Evolutionary conservation across 1,284 basidiomycete species (phyloP), one percentile per base, ranked within the genome.

Genomic region (Meira nashicola): DNA sequence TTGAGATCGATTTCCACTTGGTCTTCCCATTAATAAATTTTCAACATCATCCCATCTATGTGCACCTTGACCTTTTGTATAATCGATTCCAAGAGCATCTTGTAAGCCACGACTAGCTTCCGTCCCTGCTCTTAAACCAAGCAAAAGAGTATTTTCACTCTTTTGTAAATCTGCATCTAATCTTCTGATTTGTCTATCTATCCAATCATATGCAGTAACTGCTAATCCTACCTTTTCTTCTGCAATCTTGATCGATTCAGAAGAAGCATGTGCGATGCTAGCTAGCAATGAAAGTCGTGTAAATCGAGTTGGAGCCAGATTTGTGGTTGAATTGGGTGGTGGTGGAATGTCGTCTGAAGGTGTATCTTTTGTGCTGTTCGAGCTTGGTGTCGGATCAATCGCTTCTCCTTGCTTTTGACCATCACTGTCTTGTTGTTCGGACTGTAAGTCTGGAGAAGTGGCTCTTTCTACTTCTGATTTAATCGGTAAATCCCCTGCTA

Each of bases 221-320:
- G 82, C 82, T 3, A 83, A 71, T 0, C 81, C 81, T 25, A 82
- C 77, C 59, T 82, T 82, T 55, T 83, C 82, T 54, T 83, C 81
- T 10, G 79, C 77, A 14, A 80, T 79, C 46, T 80, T 66, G 19
- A 69, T 62, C 8, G 64, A 57, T 21, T 68, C 68, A 47, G 58
- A 62, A 28, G 65, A 61, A 0, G 67, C 60, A 2, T 41, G 25
- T 6, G 68, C 59, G 9, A 71, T 64, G 5, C 46, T 40, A 1
- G 55, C 51, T 6, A 71, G 50, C 10, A 56, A n/a, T 21, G 50
- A 47, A 33, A 49, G 48, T 14, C 56, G 56, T 28, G 12, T 9
- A 21, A 46, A 5, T 25, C 11, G 23, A 48, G 54, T 40, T 39
- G 39, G 11, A n/a, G 54, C 39, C 28, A 40, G 11, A 23, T 14